A percentile compares a stretch with the other conserved stretches of the same genome.
Evolutionary conservation across 2,329 filamentous ascomycete genomes (phyloP).

Genomic region (Arachnopeziza araneosa): DNA sequence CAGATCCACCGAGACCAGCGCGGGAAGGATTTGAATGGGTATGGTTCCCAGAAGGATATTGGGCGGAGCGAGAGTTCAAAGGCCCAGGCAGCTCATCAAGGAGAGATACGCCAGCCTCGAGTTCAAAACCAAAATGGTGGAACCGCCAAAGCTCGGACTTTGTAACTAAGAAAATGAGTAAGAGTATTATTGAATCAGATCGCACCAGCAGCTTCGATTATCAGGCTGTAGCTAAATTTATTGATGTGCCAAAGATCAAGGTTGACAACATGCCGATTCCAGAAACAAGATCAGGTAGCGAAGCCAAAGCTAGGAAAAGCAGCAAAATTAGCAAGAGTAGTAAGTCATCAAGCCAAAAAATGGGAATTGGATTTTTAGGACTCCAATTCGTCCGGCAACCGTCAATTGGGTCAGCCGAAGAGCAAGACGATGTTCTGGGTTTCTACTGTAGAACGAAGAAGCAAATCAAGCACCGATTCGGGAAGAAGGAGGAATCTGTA

Average conservation of each 20-base stretch:
- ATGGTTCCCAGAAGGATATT: slow-evolving; percentile 57
- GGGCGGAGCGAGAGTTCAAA: slow-evolving; percentile 48
- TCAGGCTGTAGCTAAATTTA: neutral
- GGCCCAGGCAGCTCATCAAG: neutral
- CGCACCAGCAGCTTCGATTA: neutral
- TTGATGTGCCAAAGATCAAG: slow-evolving; percentile 11
- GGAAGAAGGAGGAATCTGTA: slow-evolving; percentile 11
- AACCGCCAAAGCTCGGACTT: neutral
- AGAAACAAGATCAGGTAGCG: neutral
- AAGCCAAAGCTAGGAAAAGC: neutral
- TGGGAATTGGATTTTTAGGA: neutral
- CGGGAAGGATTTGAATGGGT: slow-evolving; percentile 54
- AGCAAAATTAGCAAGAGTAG: neutral
- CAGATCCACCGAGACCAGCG: slow-evolving; percentile 50
- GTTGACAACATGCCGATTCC: slow-evolving; percentile 6
- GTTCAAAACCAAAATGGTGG: neutral
- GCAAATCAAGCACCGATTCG: slow-evolving; percentile 9
- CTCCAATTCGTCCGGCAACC: slow-evolving; percentile 11
- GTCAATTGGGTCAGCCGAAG: neutral
- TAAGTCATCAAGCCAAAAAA: neutral
- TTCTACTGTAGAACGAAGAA: slow-evolving; percentile 23
- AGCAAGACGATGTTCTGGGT: slow-evolving; percentile 6
- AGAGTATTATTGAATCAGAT: neutral
- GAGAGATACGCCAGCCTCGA: neutral
- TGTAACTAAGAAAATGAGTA: neutral